Evolutionary conservation across 176 grass and related monocot species (phyloP).

Genomic region (Oryza officinalis): DNA sequence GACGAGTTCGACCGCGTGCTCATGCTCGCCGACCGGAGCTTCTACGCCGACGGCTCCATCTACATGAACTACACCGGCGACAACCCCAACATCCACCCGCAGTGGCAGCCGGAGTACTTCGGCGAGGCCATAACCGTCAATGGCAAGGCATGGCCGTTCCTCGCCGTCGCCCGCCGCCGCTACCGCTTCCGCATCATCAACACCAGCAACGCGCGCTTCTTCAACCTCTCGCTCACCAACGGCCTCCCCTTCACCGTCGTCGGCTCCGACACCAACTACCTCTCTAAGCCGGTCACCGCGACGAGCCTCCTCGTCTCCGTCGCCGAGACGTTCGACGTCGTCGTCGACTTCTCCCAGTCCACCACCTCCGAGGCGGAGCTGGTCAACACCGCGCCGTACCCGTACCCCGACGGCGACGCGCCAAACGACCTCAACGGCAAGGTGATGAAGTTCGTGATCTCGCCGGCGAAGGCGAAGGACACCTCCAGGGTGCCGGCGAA

Average conservation of each 20-base stretch:
- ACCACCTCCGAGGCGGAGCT: slow-evolving; percentile 7
- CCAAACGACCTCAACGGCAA: slow-evolving; percentile 37
- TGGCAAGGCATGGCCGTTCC: slow-evolving; percentile 79
- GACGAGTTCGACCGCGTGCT: slow-evolving; percentile 53
- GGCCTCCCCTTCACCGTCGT: slow-evolving; percentile 51
- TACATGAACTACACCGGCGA: slow-evolving; percentile 64
- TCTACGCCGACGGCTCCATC: slow-evolving; percentile 55
- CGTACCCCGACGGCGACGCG: slow-evolving; percentile 52
- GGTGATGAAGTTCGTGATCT: slow-evolving; percentile 60
- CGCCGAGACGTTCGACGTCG: slow-evolving; percentile 59
- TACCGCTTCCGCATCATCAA: slow-evolving; percentile 71
- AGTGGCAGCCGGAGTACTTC: slow-evolving; percentile 85
- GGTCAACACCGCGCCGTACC: slow-evolving; percentile 67
- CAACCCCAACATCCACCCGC: slow-evolving; percentile 39
- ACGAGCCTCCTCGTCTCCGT: slow-evolving; percentile 43
- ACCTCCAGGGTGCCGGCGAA: slow-evolving; percentile 36
- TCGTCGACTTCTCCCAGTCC: slow-evolving; percentile 55
- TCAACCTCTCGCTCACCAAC: slow-evolving; percentile 58
- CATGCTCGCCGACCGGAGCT: slow-evolving; percentile 69
- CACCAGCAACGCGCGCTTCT: slow-evolving; percentile 70
- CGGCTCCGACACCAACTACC: slow-evolving; percentile 69
- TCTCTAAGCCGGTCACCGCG: slow-evolving; percentile 17
- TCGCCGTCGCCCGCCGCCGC: slow-evolving; percentile 47
- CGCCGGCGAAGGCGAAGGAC: background rate
- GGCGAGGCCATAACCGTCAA: slow-evolving; percentile 61